phyloP scores from a whole-genome alignment of 257 asterid genomes.

The Solanum appendiculatum region DNA sequence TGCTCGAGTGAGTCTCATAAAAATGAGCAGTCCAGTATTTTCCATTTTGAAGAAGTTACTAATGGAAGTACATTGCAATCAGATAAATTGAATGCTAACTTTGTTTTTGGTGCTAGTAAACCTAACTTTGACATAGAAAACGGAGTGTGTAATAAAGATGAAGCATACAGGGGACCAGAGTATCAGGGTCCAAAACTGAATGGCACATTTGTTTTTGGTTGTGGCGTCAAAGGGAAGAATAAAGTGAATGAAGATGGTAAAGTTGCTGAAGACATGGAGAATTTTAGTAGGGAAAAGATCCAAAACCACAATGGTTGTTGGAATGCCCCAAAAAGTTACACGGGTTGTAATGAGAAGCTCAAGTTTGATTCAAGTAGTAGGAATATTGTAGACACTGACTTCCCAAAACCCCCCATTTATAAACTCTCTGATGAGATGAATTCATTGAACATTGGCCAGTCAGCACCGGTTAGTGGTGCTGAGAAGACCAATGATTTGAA shows the following conservation, averaged over 20 bases:
- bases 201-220: conserved; percentile 32
- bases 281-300: conserved; percentile 11
- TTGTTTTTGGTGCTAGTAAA: conserved; percentile 23
- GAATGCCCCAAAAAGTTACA: not conserved
- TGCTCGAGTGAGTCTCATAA: not conserved
- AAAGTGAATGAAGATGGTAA: conserved; percentile 18
- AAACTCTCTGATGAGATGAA: conserved; percentile 46
- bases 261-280: conserved; percentile 13
- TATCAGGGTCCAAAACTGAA: conserved; percentile 19
- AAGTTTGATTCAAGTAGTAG: conserved; percentile 15
- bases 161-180: conserved; percentile 12
- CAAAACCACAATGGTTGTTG: conserved; percentile 12
- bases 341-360: not conserved
- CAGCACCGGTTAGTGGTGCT: conserved; percentile 15
- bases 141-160: conserved; percentile 4
- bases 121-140: conserved; percentile 2
- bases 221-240: conserved; percentile 17
- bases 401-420: conserved; percentile 27
- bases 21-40: not conserved
- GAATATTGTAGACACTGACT: conserved; percentile 16
- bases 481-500: conserved; percentile 11
- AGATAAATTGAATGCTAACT: not conserved
- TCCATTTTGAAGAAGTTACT: not conserved
- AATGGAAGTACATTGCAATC: not conserved
- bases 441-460: conserved; percentile 38